phyloP scores from a whole-genome alignment of 148 eudicot genomes.

The Silene uniflora region DNA sequence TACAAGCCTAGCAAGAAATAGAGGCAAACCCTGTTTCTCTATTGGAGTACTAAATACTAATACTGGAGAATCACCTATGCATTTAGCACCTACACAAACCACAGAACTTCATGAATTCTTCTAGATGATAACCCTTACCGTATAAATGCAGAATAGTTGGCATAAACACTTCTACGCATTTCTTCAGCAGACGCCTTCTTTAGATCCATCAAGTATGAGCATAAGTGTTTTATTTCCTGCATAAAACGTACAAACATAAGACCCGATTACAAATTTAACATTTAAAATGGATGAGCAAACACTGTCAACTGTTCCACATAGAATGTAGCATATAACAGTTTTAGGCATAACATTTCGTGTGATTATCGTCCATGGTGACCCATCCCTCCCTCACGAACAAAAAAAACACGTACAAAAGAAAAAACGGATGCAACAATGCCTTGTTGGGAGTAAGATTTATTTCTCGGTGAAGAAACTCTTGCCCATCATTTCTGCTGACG shows the following conservation, averaged over 20 bases:
- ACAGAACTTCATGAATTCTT: not conserved
- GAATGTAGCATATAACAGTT: not conserved
- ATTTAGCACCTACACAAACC: not conserved
- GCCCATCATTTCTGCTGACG: not conserved
- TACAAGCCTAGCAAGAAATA: too few relatives aligned
- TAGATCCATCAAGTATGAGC: conserved; percentile 79
- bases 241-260: not conserved
- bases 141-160: conserved; percentile 90
- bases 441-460: not conserved
- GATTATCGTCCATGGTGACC: not conserved
- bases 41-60: not conserved
- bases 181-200: conserved; percentile 97
- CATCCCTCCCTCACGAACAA: not conserved
- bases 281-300: not conserved
- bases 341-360: not conserved
- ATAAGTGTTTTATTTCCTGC: conserved; percentile 89
- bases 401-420: not conserved
- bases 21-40: not conserved
- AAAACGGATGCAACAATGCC: not conserved
- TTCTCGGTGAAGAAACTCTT: not conserved
- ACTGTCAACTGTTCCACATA: not conserved
- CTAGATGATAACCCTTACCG: conserved; percentile 49
- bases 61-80: not conserved
- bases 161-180: conserved; percentile 96
- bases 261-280: not conserved